Base-by-base conservation (phyloP, 306 rosid species). In the Corylus heterophylla region DNA sequence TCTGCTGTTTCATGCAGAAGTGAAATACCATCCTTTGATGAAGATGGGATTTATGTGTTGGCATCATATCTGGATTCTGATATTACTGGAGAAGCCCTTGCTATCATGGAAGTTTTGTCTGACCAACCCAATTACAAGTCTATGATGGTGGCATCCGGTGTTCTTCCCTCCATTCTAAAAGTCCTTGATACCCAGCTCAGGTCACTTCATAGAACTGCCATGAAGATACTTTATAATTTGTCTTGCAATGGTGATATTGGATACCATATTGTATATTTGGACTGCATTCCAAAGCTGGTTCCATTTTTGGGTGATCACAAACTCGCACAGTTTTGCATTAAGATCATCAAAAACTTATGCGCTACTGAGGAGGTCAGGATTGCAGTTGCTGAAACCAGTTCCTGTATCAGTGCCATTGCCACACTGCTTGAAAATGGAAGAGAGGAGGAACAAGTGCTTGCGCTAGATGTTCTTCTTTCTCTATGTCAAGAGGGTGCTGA, bases 121-220 rank as follows among this genome's bases (percentile, higher is more conserved):
- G 48, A 42, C 48, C 79, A 66, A 44, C 66, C 51, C 18, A 1
- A 35, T 12, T 78, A 18, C 54, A 49, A 74, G 69, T 74, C 86
- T 73, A 20, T n/a, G 58, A 82, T 82, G 74, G 61, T 76, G 61
- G 67, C 78, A n/a, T 67, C 82, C 10, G 86, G 86, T 47, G 47
- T 77, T 67, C 86, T 82, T 74, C 79, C 86, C 48, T 37, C 72
- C 75, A 67, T 82, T 51, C 51, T 72, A 10, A 59, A 49, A 63
- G 35, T 78, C 74, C 82, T 82, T 0, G 72, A 78, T 35, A 35
- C 72, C 29, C 44, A 47, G 54, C 14, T 9, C 18, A n/a, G 25
- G 45, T 47, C 73, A 20, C 69, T 55, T 16, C 82, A 77, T 45
- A 35, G 31, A n/a, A 74, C 67, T 45, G 71, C 79, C 18, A 31